Evolutionary conservation across 1,284 basidiomycete genomes (phyloP), one percentile per base, ranked within the genome.

Genomic region (Ustilago trichophora): DNA sequence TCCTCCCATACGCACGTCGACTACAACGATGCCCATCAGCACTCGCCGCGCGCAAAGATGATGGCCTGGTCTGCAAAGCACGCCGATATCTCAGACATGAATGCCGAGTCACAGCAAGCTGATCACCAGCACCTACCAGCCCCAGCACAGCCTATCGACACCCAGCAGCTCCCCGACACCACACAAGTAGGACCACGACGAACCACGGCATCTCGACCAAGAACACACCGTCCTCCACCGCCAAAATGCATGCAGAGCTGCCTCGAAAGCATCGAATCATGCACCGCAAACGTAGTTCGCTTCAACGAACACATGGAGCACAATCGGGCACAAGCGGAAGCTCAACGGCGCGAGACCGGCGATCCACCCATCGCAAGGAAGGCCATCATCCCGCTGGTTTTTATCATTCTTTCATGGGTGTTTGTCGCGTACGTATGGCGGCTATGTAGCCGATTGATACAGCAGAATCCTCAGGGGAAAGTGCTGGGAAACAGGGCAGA

Each of bases 361-460:
- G 73, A 77, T 38, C 62, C 71, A 1, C 12, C 52, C 5, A 38
- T 48, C 4, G 54, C 68, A 4, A 48, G 60, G 11, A 75, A 70
- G 42, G 60, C 58, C 3, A 75, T 72, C 35, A 63, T 77, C 3
- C 67, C 68, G 3, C 6, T 76, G 31, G 75, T 74, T 8, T 62
- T 65, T 22, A 29, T 71, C 44, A 72, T 77, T 18, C 65, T 77
- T 13, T 55, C 41, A 3, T 77, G 75, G 75, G 72, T 77, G n/a
- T 74, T 65, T 25, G 18, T 75, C n/a, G 71, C 52, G 13, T 76
- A 67, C n/a, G 53, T 67, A 3, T 76, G 73, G 73, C 43, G 75
- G 19, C 35, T 77, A 11, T 71, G 73, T 50, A 58, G 60, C 24
- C 55, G 54, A 3, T 40, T 66, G 9, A 73, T 77, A 18, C 58